A percentile compares a stretch with the other conserved stretches of the same genome.
Evolutionary conservation across 2,329 filamentous ascomycete species (phyloP).

Genomic region (Graphilbum ipis-grandicollis): DNA sequence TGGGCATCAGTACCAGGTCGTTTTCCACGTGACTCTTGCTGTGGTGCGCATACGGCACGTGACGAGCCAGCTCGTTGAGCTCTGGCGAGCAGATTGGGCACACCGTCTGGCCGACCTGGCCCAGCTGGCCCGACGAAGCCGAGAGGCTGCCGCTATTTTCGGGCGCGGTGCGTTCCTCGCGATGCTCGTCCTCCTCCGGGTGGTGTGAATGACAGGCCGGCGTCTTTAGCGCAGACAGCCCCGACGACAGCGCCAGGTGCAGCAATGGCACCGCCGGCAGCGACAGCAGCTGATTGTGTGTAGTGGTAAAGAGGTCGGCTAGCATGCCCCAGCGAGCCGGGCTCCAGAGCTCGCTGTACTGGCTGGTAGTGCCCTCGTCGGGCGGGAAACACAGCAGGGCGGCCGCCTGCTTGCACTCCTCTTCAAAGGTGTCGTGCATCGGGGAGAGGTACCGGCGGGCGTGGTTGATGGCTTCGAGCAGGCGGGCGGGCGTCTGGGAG

Average conservation of each 20-base stretch:
- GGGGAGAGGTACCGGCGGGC: slow-evolving; percentile 66
- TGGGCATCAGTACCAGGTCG: slow-evolving; percentile 74
- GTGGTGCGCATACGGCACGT: slow-evolving; percentile 88
- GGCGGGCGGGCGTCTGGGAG: slow-evolving; percentile 41
- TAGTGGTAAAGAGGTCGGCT: slow-evolving; percentile 63
- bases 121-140: not conserved
- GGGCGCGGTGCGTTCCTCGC: no score
- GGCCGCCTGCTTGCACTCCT: slow-evolving; percentile 54
- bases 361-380: slow-evolving; percentile 25
- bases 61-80: slow-evolving; percentile 74
- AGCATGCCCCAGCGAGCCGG: slow-evolving; percentile 57
- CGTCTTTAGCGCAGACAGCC: slow-evolving; percentile 88
- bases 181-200: no score
- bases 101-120: slow-evolving; percentile 21
- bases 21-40: slow-evolving; percentile 84
- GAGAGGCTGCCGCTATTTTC: no score
- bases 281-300: slow-evolving; percentile 72
- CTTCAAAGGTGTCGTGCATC: slow-evolving; percentile 49
- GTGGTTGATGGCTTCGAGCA: slow-evolving; percentile 63
- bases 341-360: slow-evolving; percentile 49
- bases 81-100: slow-evolving; percentile 95
- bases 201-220: slow-evolving; percentile 69
- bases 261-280: slow-evolving; percentile 71
- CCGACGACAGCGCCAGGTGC: slow-evolving; percentile 78
- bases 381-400: slow-evolving; percentile 63